Percentiles rank a stretch among this genome's conserved stretches.
These are phyloP conservation scores for Zygoascus meyerae DNA, from an alignment of 1,139 yeast genomes.

Conservation along the genomic window DNA sequence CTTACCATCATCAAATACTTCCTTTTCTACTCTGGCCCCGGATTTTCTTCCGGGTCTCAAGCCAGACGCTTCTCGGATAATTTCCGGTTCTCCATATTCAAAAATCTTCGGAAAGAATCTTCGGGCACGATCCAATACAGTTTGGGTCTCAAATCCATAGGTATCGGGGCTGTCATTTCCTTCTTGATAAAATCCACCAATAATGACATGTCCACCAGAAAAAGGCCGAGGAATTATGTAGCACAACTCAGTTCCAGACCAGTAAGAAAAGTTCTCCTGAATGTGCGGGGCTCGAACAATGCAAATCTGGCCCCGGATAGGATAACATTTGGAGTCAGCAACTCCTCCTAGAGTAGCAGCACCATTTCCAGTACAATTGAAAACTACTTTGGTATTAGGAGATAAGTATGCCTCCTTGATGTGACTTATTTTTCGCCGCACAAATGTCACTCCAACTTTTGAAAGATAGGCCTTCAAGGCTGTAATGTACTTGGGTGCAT, in stretches of 20 bases:
- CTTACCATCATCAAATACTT: constrained; percentile 34
- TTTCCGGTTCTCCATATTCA: constrained; percentile 33
- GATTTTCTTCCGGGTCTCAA: constrained; percentile 65
- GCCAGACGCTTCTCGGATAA: constrained; percentile 59
- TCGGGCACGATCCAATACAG: constrained; percentile 53
- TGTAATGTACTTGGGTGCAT: constrained; percentile 53
- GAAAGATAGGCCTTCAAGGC: constrained; percentile 42
- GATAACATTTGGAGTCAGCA: constrained; percentile 48
- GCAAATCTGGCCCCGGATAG: constrained; percentile 66
- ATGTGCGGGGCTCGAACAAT: constrained; percentile 46
- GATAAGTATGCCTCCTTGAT: constrained; percentile 47
- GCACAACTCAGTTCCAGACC: constrained; percentile 24
- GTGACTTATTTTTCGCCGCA: constrained; percentile 43
- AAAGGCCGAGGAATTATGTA: constrained; percentile 66
- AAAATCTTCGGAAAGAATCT: constrained; percentile 48
- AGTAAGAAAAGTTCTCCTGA: constrained; percentile 22
- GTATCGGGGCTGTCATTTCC: constrained; percentile 54
- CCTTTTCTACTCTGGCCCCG: constrained; percentile 58
- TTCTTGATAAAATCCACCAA: constrained; percentile 63
- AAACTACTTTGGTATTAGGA: constrained; percentile 41
- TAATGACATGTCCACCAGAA: constrained; percentile 53
- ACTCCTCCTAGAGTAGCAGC: constrained; percentile 55
- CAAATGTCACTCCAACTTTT: constrained; percentile 44
- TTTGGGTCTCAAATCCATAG: constrained; percentile 47
- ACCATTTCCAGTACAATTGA: constrained; percentile 68